Conservation (phyloP, 306 rosid genomes). For the Vachellia pachyceras region DNA sequence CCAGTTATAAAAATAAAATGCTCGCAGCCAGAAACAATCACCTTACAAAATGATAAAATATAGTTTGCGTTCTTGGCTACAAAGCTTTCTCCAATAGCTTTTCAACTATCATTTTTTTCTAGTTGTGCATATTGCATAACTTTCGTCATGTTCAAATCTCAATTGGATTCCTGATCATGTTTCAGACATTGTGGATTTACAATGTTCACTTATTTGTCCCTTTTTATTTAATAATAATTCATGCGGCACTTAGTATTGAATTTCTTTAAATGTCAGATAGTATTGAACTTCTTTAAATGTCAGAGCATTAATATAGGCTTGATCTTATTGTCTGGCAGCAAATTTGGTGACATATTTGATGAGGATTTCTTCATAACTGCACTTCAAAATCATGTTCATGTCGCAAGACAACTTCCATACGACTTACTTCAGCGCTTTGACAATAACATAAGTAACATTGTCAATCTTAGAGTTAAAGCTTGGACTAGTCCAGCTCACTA, state of each 20-base stretch:
- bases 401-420: constrained; percentile 79
- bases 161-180: constrained; percentile 20
- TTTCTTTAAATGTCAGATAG: not conserved
- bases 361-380: constrained; percentile 83
- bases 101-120: constrained; percentile 4
- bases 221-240: constrained; percentile 12
- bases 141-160: constrained; percentile 6
- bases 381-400: constrained; percentile 68
- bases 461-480: constrained; percentile 92
- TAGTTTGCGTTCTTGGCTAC: constrained; percentile 27
- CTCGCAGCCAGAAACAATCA: constrained; percentile 10
- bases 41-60: constrained; percentile 17
- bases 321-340: constrained; percentile 61
- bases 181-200: constrained; percentile 16
- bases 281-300: constrained; percentile 2
- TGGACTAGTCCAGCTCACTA: constrained; percentile 92
- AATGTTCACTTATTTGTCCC: not conserved
- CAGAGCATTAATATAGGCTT: constrained; percentile 29
- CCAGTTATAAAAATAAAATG: not conserved
- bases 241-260: not conserved
- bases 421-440: constrained; percentile 77
- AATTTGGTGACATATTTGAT: constrained; percentile 85
- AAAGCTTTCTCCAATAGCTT: constrained; percentile 15
- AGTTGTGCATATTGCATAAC: constrained; percentile 31
- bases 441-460: constrained; percentile 89